These are phyloP conservation scores for Annulohypoxylon stygium DNA, from an alignment of 495 filamentous ascomycete species.

Conservation along the genomic window DNA sequence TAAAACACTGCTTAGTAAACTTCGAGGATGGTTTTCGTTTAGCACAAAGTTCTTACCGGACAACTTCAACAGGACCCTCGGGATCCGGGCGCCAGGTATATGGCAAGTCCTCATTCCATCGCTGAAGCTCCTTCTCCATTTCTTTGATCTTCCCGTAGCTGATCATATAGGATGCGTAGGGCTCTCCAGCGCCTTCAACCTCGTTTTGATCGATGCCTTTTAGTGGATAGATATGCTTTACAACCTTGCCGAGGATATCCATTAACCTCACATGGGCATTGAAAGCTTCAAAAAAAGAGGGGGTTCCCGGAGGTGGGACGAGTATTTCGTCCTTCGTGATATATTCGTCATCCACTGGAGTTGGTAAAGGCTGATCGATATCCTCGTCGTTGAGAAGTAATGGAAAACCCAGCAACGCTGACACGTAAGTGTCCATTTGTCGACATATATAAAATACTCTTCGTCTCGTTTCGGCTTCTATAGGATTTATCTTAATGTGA, in stretches of 20 bases:
- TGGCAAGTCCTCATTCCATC: constrained; percentile 86
- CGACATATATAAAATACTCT: constrained; percentile 91
- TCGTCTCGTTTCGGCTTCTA: constrained; percentile 86
- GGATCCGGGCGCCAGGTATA: constrained; percentile 78
- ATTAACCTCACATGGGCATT: constrained; percentile 89
- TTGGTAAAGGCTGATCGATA: constrained; percentile 88
- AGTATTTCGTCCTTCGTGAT: constrained; percentile 83
- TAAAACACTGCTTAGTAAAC: constrained; percentile 55
- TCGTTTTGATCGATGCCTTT: constrained; percentile 76
- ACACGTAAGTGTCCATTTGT: constrained; percentile 95
- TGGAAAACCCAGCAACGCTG: constrained; percentile 87
- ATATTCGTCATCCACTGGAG: constrained; percentile 90
- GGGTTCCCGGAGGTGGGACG: constrained; percentile 78
- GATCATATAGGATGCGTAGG: constrained; percentile 76
- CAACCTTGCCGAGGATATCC: constrained; percentile 83
- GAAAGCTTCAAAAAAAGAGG: constrained; percentile 81
- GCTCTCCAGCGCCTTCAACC: constrained; percentile 53
- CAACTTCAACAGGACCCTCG: constrained; percentile 77
- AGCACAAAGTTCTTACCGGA: constrained; percentile 69
- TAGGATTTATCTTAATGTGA: constrained; percentile 78
- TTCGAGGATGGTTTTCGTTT: background rate
- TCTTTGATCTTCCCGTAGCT: constrained; percentile 90
- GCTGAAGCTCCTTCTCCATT: constrained; percentile 86
- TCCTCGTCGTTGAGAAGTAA: constrained; percentile 87
- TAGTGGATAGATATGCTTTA: constrained; percentile 90